Conservation (phyloP, 1,284 basidiomycete species). For the Papiliotrema nemorosa region DNA sequence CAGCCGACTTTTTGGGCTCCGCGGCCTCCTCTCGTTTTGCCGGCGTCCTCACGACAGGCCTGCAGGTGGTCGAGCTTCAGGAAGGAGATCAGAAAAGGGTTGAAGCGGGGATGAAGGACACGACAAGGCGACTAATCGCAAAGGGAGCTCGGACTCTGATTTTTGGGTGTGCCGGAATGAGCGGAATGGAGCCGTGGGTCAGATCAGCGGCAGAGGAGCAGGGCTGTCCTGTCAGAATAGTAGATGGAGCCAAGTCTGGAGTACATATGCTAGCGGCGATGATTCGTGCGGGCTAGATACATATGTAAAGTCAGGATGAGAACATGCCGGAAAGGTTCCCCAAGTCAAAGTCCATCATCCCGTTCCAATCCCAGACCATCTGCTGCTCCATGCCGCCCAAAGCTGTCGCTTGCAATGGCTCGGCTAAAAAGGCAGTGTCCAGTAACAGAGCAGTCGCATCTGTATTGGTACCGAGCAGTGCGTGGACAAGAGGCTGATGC, state of each 20-base stretch:
- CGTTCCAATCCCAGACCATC: conserved; percentile 13
- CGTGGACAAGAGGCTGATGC: conserved; percentile 8
- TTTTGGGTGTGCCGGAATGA: conserved; percentile 26
- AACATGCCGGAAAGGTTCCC: background rate
- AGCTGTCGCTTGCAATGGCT: background rate
- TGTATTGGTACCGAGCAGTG: background rate
- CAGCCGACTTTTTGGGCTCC: conserved; percentile 11
- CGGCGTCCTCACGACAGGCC: conserved; percentile 18
- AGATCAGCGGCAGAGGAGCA: conserved; percentile 8
- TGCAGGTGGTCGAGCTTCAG: conserved; percentile 23
- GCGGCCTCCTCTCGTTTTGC: conserved; percentile 14
- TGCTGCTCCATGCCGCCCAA: conserved; percentile 11
- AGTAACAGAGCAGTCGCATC: background rate
- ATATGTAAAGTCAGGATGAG: background rate
- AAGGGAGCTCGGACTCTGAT: conserved; percentile 16
- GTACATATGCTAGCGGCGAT: conserved; percentile 17
- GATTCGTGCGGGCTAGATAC: conserved; percentile 11
- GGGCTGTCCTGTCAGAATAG: conserved; percentile 11
- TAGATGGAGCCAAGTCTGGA: conserved; percentile 20
- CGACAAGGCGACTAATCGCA: conserved; percentile 14
- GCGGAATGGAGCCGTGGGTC: conserved; percentile 26
- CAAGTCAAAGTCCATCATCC: background rate
- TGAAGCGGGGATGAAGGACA: conserved; percentile 18
- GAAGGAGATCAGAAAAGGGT: conserved; percentile 20
- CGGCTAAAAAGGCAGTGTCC: background rate